Conservation (phyloP, 495 filamentous ascomycete genomes). For the Pyrenula aspistea region DNA sequence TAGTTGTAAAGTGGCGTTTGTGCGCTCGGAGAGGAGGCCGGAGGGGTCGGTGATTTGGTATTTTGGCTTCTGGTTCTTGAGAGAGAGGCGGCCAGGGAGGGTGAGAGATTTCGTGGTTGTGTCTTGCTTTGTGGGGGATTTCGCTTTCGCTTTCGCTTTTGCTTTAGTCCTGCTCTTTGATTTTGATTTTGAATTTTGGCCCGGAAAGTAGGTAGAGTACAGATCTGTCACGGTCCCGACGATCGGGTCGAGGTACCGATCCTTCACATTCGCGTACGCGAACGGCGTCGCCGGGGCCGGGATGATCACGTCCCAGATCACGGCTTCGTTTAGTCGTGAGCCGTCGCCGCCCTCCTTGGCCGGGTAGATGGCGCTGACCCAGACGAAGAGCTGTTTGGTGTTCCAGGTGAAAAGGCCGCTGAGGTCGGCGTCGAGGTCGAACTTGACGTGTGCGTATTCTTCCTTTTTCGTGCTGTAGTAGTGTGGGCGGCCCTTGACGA, state of each 20-base stretch:
- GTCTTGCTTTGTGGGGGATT: not conserved
- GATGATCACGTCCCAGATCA: constrained; percentile 95
- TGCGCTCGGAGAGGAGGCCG: constrained; percentile 54
- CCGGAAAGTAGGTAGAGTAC: constrained; percentile 5
- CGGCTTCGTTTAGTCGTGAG: constrained; percentile 47
- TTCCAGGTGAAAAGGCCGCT: constrained; percentile 96
- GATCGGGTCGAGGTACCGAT: constrained; percentile 10
- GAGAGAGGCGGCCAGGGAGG: constrained; percentile 47
- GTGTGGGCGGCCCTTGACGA: constrained; percentile 77
- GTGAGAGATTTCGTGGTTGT: constrained; percentile 12
- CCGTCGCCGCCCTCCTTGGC: constrained; percentile 21
- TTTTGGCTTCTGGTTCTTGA: constrained; percentile 75
- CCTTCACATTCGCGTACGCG: constrained; percentile 29
- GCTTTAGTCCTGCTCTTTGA: not conserved
- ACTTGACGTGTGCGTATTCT: constrained; percentile 88
- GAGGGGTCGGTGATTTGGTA: constrained; percentile 87
- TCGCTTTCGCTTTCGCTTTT: constrained; percentile 1
- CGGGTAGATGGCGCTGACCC: constrained; percentile 81
- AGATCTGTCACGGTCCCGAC: not conserved
- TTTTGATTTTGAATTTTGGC: constrained; percentile 8
- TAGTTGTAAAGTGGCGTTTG: constrained; percentile 65
- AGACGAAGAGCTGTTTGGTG: constrained; percentile 98
- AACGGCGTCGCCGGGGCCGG: constrained; percentile 49
- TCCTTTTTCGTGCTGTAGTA: constrained; percentile 88
- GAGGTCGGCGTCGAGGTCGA: constrained; percentile 86